Conservation (phyloP, 2,329 filamentous ascomycete species). For the Blastomyces percursus region DNA sequence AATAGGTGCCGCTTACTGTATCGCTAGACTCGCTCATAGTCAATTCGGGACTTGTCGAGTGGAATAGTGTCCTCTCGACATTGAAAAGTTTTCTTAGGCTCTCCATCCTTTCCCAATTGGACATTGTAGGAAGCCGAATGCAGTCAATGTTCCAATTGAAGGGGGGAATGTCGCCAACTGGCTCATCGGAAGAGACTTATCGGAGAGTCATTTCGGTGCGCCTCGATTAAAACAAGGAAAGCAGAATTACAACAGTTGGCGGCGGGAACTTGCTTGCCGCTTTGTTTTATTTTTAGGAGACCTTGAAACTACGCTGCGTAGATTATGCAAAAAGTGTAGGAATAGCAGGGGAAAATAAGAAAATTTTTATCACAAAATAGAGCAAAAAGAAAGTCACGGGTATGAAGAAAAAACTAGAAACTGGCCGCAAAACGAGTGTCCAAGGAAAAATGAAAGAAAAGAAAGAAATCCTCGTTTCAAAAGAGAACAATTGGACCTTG, state of each 20-base stretch:
- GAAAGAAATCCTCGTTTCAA: not conserved
- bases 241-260: not conserved
- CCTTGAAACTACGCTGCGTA: not conserved
- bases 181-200: not conserved
- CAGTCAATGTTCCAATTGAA: not conserved
- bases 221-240: not conserved
- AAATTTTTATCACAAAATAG: not conserved
- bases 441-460: not conserved
- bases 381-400: not conserved
- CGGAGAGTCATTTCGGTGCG: not conserved
- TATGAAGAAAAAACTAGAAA: not conserved
- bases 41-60: conserved; percentile 5
- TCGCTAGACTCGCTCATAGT: not conserved
- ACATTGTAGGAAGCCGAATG: not conserved
- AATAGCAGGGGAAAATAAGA: not conserved
- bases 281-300: not conserved
- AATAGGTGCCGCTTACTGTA: conserved; percentile 3
- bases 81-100: conserved; percentile 12
- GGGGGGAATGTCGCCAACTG: not conserved
- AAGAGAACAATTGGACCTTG: not conserved
- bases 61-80: conserved; percentile 11
- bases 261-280: not conserved
- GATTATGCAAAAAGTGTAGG: not conserved
- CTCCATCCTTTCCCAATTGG: conserved; percentile 20
- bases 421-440: not conserved